These are phyloP conservation scores for Botryosphaeria dothidea DNA, from an alignment of 2,329 filamentous ascomycete genomes.

Conservation along the genomic window DNA sequence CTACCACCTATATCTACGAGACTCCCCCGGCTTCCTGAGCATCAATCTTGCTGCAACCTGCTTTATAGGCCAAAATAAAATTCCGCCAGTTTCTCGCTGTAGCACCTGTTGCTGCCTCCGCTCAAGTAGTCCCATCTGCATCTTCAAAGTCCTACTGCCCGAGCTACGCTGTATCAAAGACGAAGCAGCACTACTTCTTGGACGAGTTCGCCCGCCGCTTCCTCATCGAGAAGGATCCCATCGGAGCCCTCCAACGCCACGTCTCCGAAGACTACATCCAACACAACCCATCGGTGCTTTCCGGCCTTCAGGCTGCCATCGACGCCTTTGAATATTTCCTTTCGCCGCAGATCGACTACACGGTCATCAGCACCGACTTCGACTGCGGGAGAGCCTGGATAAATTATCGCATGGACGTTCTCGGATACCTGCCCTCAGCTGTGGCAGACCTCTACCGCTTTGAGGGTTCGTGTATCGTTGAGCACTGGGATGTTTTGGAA, in stretches of 20 bases:
- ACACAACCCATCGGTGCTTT: not conserved
- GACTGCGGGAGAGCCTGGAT: no score
- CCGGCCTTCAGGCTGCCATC: not conserved
- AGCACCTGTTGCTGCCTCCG: no score
- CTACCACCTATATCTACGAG: no score
- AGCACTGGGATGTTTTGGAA: not conserved
- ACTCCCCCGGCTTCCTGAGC: no score
- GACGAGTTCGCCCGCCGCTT: not conserved
- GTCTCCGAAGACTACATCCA: not conserved
- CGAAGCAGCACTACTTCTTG: not conserved
- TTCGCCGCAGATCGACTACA: no score
- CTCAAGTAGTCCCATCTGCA: no score
- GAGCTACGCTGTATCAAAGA: no score
- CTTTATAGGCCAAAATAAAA: no score
- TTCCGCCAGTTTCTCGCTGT: no score
- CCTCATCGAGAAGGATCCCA: not conserved
- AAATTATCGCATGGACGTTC: not conserved
- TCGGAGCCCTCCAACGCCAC: not conserved
- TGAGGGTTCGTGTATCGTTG: not conserved
- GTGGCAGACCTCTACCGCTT: not conserved
- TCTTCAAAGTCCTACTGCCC: no score
- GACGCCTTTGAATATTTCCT: not conserved
- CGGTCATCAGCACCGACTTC: not conserved
- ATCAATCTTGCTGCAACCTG: no score
- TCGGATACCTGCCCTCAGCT: no score